These are phyloP conservation scores for Biscogniauxia mediterranea DNA, from an alignment of 2,329 filamentous ascomycete species.

Conservation along the genomic window DNA sequence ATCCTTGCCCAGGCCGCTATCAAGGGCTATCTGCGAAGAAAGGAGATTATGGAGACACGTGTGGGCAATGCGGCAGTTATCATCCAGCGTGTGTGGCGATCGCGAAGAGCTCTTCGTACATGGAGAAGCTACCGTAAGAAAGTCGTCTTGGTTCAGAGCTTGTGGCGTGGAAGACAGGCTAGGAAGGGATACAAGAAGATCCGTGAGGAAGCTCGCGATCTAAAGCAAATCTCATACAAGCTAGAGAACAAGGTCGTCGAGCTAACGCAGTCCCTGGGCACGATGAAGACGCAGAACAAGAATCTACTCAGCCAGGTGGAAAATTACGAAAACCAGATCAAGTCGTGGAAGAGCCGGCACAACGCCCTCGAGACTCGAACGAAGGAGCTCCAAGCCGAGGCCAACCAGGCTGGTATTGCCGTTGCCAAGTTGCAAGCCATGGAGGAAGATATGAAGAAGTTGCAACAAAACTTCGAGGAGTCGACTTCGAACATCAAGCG, in stretches of 20 bases:
- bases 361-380: constrained; percentile 85
- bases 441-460: constrained; percentile 92
- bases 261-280: constrained; percentile 87
- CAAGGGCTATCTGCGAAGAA: constrained; percentile 88
- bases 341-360: constrained; percentile 91
- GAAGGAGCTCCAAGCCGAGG: constrained; percentile 93
- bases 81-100: constrained; percentile 89
- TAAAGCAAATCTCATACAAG: constrained; percentile 99
- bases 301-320: constrained; percentile 82
- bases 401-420: constrained; percentile 95
- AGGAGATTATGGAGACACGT: constrained; percentile 89
- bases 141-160: constrained; percentile 82
- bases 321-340: constrained; percentile 93
- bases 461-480: constrained; percentile 87
- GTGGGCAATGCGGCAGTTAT: constrained; percentile 86
- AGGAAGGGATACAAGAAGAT: constrained; percentile 84
- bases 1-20: constrained; percentile 85
- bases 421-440: constrained; percentile 86
- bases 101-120: constrained; percentile 69
- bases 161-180: constrained; percentile 85
- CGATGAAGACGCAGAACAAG: constrained; percentile 95
- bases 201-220: constrained; percentile 92
- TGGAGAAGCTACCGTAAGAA: constrained; percentile 92
- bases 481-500: constrained; percentile 87
- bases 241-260: constrained; percentile 99